phyloP scores from a whole-genome alignment of 106 monocot species.

The Apostasia shenzhenica region DNA sequence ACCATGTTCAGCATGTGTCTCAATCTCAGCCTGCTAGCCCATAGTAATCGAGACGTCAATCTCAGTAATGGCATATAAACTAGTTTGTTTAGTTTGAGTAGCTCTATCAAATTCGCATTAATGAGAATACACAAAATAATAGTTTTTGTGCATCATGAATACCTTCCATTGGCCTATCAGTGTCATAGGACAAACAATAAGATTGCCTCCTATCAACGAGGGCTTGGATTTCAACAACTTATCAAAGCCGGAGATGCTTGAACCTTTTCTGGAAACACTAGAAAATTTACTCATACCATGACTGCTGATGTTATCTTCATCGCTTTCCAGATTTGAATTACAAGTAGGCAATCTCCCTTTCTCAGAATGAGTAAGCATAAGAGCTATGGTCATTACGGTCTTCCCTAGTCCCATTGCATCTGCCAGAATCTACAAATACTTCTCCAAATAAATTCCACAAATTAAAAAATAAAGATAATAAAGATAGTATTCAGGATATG shows the following conservation, averaged over 20 bases:
- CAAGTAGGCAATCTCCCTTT: constrained; percentile 40
- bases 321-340: constrained; percentile 14
- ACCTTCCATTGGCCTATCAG: constrained; percentile 98
- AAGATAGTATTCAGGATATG: not conserved
- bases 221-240: constrained; percentile 46
- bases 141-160: not conserved
- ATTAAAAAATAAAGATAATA: not conserved
- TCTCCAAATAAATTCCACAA: constrained; percentile 8
- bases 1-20: constrained; percentile 54
- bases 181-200: constrained; percentile 96
- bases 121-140: not conserved
- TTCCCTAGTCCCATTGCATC: constrained; percentile 99
- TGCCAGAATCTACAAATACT: constrained; percentile 74
- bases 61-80: not conserved
- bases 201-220: constrained; percentile 53
- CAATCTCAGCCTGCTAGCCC: constrained; percentile 73
- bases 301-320: constrained; percentile 17
- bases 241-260: constrained; percentile 27
- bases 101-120: not conserved
- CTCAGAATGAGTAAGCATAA: constrained; percentile 51
- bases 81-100: not conserved
- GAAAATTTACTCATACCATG: constrained; percentile 17
- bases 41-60: not conserved
- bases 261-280: constrained; percentile 21
- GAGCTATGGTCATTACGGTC: constrained; percentile 94